Evolutionary conservation across 1,139 yeast species (phyloP).

Genomic region (Sugiyamaella paludigena): DNA sequence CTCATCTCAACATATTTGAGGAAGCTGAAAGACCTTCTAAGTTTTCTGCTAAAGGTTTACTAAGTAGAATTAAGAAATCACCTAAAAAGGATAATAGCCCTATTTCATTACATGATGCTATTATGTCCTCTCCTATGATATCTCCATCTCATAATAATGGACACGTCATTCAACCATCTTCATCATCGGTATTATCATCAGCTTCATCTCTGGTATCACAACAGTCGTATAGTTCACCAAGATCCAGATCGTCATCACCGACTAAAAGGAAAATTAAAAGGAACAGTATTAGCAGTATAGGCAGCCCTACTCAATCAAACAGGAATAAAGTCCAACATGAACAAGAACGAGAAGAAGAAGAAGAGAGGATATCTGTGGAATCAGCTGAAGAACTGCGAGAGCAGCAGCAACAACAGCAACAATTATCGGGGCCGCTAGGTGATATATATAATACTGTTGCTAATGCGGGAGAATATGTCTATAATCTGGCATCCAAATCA

Average conservation of each 20-base stretch:
- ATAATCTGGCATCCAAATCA: constrained; percentile 7
- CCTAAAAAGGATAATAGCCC: constrained; percentile 4
- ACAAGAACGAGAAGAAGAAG: too few relatives aligned
- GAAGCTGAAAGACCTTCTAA: constrained; percentile 17
- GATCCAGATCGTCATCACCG: too few relatives aligned
- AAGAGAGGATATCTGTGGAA: too few relatives aligned
- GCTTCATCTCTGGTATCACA: too few relatives aligned
- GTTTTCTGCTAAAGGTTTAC: constrained; percentile 27
- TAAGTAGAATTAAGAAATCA: constrained; percentile 18
- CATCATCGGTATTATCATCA: too few relatives aligned
- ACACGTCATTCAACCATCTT: too few relatives aligned
- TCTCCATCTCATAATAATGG: neutral
- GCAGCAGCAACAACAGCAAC: too few relatives aligned
- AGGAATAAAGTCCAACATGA: too few relatives aligned
- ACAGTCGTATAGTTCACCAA: neutral
- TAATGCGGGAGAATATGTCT: constrained; percentile 10
- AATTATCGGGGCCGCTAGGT: too few relatives aligned
- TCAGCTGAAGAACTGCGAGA: too few relatives aligned
- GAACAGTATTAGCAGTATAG: too few relatives aligned
- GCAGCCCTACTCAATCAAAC: too few relatives aligned
- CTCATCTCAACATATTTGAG: neutral
- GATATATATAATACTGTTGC: constrained; percentile 6
- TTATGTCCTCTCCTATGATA: constrained; percentile 1
- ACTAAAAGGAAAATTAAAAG: neutral
- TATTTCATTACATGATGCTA: constrained; percentile 8